phyloP scores from a whole-genome alignment of 208 protist genomes.

The Leptomonas pyrrhocoris region DNA sequence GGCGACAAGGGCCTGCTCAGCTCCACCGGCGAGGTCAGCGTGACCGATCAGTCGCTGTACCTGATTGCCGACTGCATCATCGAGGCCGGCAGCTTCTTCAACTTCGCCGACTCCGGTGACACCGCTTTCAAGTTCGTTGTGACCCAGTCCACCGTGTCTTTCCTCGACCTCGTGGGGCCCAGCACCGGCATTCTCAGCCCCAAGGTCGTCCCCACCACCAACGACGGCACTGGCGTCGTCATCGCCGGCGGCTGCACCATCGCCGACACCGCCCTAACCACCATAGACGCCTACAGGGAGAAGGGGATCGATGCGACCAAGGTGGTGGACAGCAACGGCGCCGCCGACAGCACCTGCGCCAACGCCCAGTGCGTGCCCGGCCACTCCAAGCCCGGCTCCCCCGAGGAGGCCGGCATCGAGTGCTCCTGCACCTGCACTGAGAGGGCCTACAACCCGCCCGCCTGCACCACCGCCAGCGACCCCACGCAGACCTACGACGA shows the following conservation, averaged over 20 bases:
- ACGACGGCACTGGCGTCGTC: too few species aligned
- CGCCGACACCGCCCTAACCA: background rate
- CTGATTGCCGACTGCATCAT: constrained; percentile 6
- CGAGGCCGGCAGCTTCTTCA: constrained; percentile 9
- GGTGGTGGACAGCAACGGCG: constrained; percentile 10
- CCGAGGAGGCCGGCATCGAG: background rate
- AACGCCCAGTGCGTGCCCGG: constrained; percentile 21
- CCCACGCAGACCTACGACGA: too few species aligned
- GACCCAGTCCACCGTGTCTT: background rate
- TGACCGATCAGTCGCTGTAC: constrained; percentile 17
- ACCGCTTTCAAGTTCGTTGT: background rate
- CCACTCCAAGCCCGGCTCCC: background rate
- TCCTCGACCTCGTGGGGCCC: background rate
- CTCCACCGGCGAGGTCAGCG: constrained; percentile 6
- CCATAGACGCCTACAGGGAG: background rate
- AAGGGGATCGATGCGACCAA: background rate
- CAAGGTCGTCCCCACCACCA: background rate
- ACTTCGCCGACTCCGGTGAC: background rate
- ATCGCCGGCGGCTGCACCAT: constrained; percentile 3
- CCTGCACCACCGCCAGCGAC: too few species aligned
- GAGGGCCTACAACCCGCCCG: too few species aligned
- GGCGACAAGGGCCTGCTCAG: constrained; percentile 1
- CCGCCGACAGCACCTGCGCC: constrained; percentile 3
- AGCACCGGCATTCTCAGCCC: background rate
- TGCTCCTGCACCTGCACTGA: constrained; percentile 26